Percentiles rank a stretch among this genome's conserved stretches.
phyloP scores from a whole-genome alignment of 1,284 basidiomycete genomes.

The Cutaneotrichosporon daszewskae region DNA sequence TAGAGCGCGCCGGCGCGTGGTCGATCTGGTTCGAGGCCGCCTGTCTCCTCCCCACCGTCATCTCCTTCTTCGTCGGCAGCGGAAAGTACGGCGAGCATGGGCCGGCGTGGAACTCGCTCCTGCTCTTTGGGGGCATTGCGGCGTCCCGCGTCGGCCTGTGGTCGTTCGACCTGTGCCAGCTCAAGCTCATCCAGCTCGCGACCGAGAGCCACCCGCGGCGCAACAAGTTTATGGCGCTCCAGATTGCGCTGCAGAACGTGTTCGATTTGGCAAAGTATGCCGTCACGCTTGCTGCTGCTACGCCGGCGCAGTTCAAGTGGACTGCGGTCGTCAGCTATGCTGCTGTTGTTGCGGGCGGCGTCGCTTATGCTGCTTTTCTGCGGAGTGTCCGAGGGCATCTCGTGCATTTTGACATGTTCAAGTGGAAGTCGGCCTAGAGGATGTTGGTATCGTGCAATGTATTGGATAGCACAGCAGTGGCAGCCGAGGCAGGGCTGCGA shows the following conservation, averaged over 20 bases:
- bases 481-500: too few relatives aligned
- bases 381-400: slow-evolving; percentile 36
- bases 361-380: slow-evolving; percentile 33
- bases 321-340: slow-evolving; percentile 45
- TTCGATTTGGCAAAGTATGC: slow-evolving; percentile 46
- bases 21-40: slow-evolving; percentile 45
- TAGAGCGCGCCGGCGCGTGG: slow-evolving; percentile 51
- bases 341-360: slow-evolving; percentile 32
- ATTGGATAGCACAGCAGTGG: too few relatives aligned
- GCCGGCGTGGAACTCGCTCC: slow-evolving; percentile 26
- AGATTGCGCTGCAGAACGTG: slow-evolving; percentile 46
- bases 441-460: too few relatives aligned
- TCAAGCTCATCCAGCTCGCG: slow-evolving; percentile 46
- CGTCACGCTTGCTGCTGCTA: slow-evolving; percentile 27
- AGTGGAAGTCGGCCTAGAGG: background rate
- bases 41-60: slow-evolving; percentile 38
- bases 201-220: slow-evolving; percentile 43
- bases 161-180: slow-evolving; percentile 48
- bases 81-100: slow-evolving; percentile 34
- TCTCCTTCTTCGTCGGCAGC: slow-evolving; percentile 30
- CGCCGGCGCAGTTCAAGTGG: slow-evolving; percentile 40
- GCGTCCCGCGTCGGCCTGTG: slow-evolving; percentile 47
- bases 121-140: slow-evolving; percentile 38
- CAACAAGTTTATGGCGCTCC: slow-evolving; percentile 46
- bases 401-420: slow-evolving; percentile 23